Conservation (phyloP, 805 yeast genomes). For the Metschnikowia amazonensis region DNA sequence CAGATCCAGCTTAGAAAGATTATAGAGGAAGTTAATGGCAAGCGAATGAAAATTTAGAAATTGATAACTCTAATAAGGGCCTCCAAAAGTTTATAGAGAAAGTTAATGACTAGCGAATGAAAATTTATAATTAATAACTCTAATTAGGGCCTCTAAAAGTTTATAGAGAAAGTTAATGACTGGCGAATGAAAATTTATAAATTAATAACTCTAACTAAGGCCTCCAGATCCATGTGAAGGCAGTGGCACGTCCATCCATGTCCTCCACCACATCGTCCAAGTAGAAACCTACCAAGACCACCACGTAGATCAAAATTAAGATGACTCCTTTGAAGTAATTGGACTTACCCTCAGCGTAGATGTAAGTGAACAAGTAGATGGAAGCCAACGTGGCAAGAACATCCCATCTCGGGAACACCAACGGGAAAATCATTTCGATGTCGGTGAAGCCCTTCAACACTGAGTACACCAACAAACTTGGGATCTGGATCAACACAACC, state of each 20-base stretch:
- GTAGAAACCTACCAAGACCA: conserved; percentile 77
- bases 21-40: too few species aligned
- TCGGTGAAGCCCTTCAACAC: conserved; percentile 42
- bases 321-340: conserved; percentile 95
- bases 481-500: conserved; percentile 90
- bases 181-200: background rate
- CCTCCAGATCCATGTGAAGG: background rate
- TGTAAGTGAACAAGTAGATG: conserved; percentile 84
- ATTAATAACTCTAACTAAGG: background rate
- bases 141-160: background rate
- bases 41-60: too few species aligned
- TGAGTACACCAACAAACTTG: conserved; percentile 79
- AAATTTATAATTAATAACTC: too few species aligned
- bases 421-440: conserved; percentile 57
- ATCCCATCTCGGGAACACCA: conserved; percentile 96
- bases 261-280: conserved; percentile 44
- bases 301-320: conserved; percentile 70
- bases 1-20: too few species aligned
- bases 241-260: conserved; percentile 11
- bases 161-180: background rate
- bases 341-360: conserved; percentile 94
- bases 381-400: conserved; percentile 79
- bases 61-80: too few species aligned
- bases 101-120: too few species aligned
- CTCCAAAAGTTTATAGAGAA: too few species aligned